Percentiles rank a stretch among this genome's conserved stretches.
Conservation (phyloP, 163 green algal species). For the Trebouxiophyceae sp. region DNA sequence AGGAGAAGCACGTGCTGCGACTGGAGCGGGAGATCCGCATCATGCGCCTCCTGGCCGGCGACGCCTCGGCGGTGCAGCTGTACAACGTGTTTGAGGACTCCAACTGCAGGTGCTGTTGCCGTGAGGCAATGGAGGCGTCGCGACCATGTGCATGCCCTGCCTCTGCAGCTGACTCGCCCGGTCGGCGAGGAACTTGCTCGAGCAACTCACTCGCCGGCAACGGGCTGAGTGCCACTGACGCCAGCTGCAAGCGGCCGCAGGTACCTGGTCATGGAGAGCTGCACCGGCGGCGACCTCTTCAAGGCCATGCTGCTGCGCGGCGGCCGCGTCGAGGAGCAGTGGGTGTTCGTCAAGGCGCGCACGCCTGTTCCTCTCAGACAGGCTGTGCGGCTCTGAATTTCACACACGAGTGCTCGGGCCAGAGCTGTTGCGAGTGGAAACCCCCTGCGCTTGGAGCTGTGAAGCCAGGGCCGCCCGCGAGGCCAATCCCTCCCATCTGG, state of each 20-base stretch:
- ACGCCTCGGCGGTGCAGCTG: constrained; percentile 42
- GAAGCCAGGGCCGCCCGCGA: too few relatives aligned
- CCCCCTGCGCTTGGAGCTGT: too few relatives aligned
- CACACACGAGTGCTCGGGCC: too few relatives aligned
- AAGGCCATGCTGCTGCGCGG: constrained; percentile 60
- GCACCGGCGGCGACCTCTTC: constrained; percentile 69
- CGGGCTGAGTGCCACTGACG: too few relatives aligned
- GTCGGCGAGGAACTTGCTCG: too few relatives aligned
- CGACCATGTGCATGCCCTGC: too few relatives aligned
- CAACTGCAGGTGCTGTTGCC: background rate
- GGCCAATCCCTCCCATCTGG: too few relatives aligned
- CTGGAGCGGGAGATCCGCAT: constrained; percentile 53
- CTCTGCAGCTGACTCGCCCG: too few relatives aligned
- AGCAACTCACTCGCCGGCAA: too few relatives aligned
- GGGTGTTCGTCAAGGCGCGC: constrained; percentile 50
- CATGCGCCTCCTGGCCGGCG: constrained; percentile 34
- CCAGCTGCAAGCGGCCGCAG: constrained; percentile 5
- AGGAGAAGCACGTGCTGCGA: constrained; percentile 59
- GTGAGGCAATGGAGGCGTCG: too few relatives aligned
- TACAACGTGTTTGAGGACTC: constrained; percentile 47
- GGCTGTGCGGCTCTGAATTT: background rate
- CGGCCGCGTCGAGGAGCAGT: constrained; percentile 53
- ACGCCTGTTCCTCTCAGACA: background rate
- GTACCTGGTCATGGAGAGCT: constrained; percentile 64
- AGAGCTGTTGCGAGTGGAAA: too few relatives aligned